Conservation (phyloP, 169 alveolate species). For the Babesia divergens region DNA sequence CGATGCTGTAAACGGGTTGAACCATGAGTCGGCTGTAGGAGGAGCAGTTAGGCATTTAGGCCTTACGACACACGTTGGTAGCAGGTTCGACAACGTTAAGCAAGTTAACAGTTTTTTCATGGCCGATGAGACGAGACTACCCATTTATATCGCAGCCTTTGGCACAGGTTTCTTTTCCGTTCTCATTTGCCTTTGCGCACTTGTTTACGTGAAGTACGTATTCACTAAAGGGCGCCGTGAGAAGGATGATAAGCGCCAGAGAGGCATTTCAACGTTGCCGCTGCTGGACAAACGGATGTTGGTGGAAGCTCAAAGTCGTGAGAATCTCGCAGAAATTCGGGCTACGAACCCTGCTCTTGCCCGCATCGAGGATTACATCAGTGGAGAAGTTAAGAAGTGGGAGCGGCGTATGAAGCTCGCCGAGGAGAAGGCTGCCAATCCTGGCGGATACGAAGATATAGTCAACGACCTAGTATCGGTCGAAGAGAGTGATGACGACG, state of each 20-base stretch:
- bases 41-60: neutral
- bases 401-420: constrained; percentile 19
- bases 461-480: neutral
- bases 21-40: neutral
- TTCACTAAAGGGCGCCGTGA: constrained; percentile 3
- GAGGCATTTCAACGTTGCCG: neutral
- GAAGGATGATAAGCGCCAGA: neutral
- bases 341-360: constrained; percentile 35
- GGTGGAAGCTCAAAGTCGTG: neutral
- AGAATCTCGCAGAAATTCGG: constrained; percentile 29
- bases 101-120: constrained; percentile 33
- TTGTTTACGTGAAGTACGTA: constrained; percentile 23
- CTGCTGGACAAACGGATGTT: constrained; percentile 8
- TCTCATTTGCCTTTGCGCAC: constrained; percentile 36
- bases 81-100: constrained; percentile 4
- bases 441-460: neutral
- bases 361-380: constrained; percentile 40
- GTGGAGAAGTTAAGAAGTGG: constrained; percentile 28
- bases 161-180: constrained; percentile 43
- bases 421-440: neutral
- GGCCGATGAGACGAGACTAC: constrained; percentile 45
- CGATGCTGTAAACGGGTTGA: neutral
- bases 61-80: neutral
- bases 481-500: neutral
- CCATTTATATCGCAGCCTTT: constrained; percentile 46